Percentiles rank a stretch among this genome's conserved stretches.
These are phyloP conservation scores for Penicillium sp. DNA, from an alignment of 2,329 filamentous ascomycete genomes.

Conservation along the genomic window DNA sequence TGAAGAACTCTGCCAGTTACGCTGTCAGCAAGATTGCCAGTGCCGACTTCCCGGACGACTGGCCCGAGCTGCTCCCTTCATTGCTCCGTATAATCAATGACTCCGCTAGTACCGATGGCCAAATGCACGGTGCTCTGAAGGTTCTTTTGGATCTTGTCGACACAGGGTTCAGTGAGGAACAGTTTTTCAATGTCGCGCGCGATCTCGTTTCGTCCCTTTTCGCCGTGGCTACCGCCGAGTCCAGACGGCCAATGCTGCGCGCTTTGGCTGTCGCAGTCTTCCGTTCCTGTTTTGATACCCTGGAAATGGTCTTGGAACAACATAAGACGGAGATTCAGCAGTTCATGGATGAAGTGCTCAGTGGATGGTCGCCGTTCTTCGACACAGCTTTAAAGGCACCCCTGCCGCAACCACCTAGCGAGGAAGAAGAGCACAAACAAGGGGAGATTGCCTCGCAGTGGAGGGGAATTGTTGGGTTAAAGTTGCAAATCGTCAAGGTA, in stretches of 20 bases:
- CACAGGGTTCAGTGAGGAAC: conserved; percentile 86
- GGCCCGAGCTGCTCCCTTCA: conserved; percentile 82
- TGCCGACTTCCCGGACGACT: conserved; percentile 89
- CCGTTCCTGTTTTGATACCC: conserved; percentile 84
- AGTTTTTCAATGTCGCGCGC: conserved; percentile 86
- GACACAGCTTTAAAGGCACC: conserved; percentile 70
- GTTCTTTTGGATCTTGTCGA: conserved; percentile 89
- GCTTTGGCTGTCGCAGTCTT: conserved; percentile 88
- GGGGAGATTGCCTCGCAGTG: conserved; percentile 61
- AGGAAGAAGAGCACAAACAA: conserved; percentile 58
- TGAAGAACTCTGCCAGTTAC: conserved; percentile 84
- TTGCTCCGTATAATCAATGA: conserved; percentile 69
- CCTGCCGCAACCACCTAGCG: conserved; percentile 60
- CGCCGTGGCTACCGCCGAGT: conserved; percentile 73
- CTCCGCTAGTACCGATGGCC: conserved; percentile 68
- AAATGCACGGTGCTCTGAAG: conserved; percentile 84
- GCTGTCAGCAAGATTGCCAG: conserved; percentile 92
- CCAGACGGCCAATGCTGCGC: conserved; percentile 70
- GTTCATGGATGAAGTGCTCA: conserved; percentile 83
- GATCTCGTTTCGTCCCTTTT: conserved; percentile 83
- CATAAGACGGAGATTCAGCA: conserved; percentile 80
- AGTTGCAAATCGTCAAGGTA: conserved; percentile 85
- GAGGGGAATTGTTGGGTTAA: conserved; percentile 79
- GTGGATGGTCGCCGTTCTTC: conserved; percentile 88
- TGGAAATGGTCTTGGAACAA: conserved; percentile 95